Evolutionary conservation across 1,139 yeast species (phyloP).

Genomic region (Meyerozyma elateridarum): DNA sequence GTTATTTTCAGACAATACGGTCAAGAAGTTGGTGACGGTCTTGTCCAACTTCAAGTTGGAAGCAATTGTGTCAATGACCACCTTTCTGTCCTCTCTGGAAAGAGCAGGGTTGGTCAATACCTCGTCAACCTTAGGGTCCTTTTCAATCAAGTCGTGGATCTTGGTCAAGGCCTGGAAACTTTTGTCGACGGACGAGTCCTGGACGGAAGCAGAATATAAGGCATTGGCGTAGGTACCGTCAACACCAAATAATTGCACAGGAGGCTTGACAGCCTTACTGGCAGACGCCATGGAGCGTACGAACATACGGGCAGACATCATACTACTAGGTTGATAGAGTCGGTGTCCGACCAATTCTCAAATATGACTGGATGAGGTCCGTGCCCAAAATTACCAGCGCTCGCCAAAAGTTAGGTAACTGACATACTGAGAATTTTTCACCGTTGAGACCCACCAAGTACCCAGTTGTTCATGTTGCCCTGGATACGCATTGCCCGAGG

Average conservation of each 20-base stretch:
- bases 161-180: constrained; percentile 65
- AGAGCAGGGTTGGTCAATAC: constrained; percentile 82
- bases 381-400: constrained; percentile 1
- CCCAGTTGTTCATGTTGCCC: constrained; percentile 1
- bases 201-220: constrained; percentile 85
- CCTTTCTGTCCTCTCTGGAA: constrained; percentile 66
- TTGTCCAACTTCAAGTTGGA: constrained; percentile 61
- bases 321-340: constrained; percentile 8
- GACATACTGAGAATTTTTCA: constrained; percentile 3
- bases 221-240: constrained; percentile 98
- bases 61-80: constrained; percentile 60
- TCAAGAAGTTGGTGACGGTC: constrained; percentile 74
- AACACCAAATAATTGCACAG: constrained; percentile 89
- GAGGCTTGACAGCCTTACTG: constrained; percentile 65
- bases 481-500: constrained; percentile 6
- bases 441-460: not conserved
- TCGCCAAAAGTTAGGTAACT: not conserved
- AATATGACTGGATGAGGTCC: constrained; percentile 3
- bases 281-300: constrained; percentile 70
- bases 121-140: constrained; percentile 59
- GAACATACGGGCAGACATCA: constrained; percentile 64
- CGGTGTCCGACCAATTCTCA: constrained; percentile 4
- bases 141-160: constrained; percentile 50
- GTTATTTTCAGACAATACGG: constrained; percentile 91
- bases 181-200: constrained; percentile 70